Conservation (phyloP, 2,329 filamentous ascomycete species). For the Aspergillus fumigatus region DNA sequence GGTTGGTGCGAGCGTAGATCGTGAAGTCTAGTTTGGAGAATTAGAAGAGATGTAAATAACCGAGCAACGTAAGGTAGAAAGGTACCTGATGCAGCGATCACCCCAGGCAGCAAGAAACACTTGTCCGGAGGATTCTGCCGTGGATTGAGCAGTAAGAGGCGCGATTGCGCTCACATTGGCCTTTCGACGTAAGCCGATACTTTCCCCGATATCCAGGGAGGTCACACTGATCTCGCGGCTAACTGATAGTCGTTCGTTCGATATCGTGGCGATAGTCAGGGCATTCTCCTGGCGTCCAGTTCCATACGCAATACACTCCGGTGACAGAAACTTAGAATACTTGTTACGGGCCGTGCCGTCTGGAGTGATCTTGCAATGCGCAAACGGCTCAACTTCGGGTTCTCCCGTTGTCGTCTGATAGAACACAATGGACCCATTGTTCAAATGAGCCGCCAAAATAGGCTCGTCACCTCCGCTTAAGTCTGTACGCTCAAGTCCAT, state of each 20-base stretch:
- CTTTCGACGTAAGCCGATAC: constrained; percentile 17
- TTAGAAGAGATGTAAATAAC: background rate
- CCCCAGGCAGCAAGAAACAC: constrained; percentile 59
- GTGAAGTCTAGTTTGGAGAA: constrained; percentile 46
- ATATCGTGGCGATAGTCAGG: constrained; percentile 50
- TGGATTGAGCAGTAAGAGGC: constrained; percentile 26
- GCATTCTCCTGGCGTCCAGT: constrained; percentile 39
- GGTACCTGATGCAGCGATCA: constrained; percentile 48
- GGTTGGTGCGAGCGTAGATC: constrained; percentile 52
- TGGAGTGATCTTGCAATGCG: constrained; percentile 18
- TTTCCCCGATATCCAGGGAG: constrained; percentile 27
- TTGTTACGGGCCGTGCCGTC: constrained; percentile 36
- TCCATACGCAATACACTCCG: constrained; percentile 49
- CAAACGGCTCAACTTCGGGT: constrained; percentile 35
- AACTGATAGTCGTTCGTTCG: constrained; percentile 38
- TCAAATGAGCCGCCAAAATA: constrained; percentile 50
- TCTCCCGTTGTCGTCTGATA: constrained; percentile 38
- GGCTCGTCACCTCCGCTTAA: constrained; percentile 38
- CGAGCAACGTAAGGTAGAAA: background rate
- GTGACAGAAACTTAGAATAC: constrained; percentile 51
- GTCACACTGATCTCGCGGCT: constrained; percentile 36
- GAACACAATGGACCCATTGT: constrained; percentile 46
- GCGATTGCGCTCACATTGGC: constrained; percentile 34
- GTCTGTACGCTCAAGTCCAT: constrained; percentile 46
- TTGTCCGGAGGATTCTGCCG: constrained; percentile 36